Conservation (phyloP, 441 rosid species). For the Aquilaria agallochum region DNA sequence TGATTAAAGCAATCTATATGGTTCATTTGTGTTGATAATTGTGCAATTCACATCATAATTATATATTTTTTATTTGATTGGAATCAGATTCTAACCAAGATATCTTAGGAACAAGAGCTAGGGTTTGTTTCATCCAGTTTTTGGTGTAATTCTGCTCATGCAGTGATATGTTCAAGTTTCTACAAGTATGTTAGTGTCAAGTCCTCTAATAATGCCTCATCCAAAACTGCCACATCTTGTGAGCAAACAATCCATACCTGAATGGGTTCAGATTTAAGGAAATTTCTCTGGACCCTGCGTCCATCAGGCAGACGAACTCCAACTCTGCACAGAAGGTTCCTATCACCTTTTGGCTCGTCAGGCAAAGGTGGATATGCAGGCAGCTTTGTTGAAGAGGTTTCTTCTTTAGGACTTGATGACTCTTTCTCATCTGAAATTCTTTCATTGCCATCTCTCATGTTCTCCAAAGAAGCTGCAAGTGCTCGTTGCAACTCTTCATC, state of each 20-base stretch:
- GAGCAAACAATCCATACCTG: slow-evolving; percentile 36
- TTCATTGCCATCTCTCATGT: slow-evolving; percentile 30
- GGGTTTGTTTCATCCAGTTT: too few relatives aligned
- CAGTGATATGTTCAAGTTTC: too few relatives aligned
- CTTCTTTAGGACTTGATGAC: slow-evolving; percentile 31
- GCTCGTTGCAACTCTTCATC: slow-evolving; percentile 57
- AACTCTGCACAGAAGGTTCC: slow-evolving; percentile 72
- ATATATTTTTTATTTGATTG: too few relatives aligned
- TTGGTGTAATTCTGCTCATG: too few relatives aligned
- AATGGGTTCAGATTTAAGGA: slow-evolving; percentile 64
- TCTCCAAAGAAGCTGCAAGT: slow-evolving; percentile 59
- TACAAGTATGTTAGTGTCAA: too few relatives aligned
- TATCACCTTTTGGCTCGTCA: slow-evolving; percentile 83
- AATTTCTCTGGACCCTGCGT: slow-evolving; percentile 74
- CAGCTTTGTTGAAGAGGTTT: slow-evolving; percentile 29
- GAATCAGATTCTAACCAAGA: too few relatives aligned
- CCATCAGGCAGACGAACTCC: slow-evolving; percentile 96
- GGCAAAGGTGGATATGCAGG: slow-evolving; percentile 68
- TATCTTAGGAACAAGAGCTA: too few relatives aligned
- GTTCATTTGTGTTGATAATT: too few relatives aligned
- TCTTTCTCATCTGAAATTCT: slow-evolving; percentile 24
- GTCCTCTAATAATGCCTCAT: too few relatives aligned
- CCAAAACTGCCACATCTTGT: too few relatives aligned
- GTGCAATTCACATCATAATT: too few relatives aligned
- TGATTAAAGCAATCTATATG: too few relatives aligned